phyloP scores from a whole-genome alignment of 179 eudicot genomes.

The Camellia oleifera region DNA sequence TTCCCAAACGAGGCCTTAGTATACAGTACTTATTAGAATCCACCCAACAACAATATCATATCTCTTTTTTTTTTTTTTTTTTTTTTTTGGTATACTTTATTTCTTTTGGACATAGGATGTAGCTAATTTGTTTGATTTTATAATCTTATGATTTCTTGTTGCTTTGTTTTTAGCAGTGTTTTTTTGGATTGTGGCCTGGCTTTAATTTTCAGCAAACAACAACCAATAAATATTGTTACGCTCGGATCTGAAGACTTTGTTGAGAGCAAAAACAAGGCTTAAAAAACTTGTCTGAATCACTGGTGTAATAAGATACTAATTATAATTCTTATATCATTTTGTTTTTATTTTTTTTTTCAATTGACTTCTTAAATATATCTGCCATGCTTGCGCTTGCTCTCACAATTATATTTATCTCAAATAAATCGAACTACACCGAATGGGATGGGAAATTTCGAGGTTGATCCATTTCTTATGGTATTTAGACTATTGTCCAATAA shows the following conservation, averaged over 20 bases:
- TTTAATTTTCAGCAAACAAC: not conserved
- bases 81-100: not conserved
- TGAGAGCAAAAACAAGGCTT: not conserved
- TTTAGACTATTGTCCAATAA: too few relatives aligned
- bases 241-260: too few relatives aligned
- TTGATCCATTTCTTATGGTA: too few relatives aligned
- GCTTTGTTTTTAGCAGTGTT: not conserved
- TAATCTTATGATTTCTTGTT: not conserved
- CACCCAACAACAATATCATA: not conserved
- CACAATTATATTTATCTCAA: not conserved
- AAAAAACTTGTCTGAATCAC: not conserved
- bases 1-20: too few relatives aligned
- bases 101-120: not conserved
- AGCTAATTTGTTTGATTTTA: not conserved
- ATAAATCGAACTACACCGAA: too few relatives aligned
- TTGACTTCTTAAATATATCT: not conserved
- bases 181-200: not conserved
- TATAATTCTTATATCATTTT: not conserved
- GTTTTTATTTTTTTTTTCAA: not conserved
- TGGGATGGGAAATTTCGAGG: too few relatives aligned
- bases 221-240: not conserved
- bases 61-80: not conserved
- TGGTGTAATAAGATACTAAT: not conserved
- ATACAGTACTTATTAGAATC: too few relatives aligned
- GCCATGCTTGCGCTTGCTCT: not conserved